phyloP scores from a whole-genome alignment of 2,329 filamentous ascomycete species.

The Thielaviopsis punctulata region DNA sequence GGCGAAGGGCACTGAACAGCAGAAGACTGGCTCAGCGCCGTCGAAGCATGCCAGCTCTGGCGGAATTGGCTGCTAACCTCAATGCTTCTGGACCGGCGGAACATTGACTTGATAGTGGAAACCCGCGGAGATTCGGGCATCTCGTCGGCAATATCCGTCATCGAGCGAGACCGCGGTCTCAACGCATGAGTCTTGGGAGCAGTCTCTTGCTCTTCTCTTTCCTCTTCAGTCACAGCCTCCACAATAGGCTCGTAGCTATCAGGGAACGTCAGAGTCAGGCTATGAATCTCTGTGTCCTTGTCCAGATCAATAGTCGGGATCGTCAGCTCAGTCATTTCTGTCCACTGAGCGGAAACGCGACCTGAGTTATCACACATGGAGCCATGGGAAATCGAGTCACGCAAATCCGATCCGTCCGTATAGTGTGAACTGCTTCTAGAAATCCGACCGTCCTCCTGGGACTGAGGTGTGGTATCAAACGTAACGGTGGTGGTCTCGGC shows the following conservation, averaged over 20 bases:
- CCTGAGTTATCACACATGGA: slow-evolving; percentile 7
- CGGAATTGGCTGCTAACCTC: slow-evolving; percentile 7
- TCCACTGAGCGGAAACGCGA: slow-evolving; percentile 10
- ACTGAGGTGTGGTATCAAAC: not conserved
- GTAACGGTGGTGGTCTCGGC: not conserved
- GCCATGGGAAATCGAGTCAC: slow-evolving; percentile 4
- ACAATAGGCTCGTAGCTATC: slow-evolving; percentile 3
- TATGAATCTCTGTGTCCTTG: slow-evolving; percentile 8
- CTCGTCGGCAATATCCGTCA: not conserved
- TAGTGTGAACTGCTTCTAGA: slow-evolving; percentile 11
- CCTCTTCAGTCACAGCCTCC: not conserved
- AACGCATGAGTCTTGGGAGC: not conserved
- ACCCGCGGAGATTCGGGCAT: slow-evolving; percentile 5
- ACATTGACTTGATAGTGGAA: slow-evolving; percentile 9
- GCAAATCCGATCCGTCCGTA: slow-evolving; percentile 4
- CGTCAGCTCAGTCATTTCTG: slow-evolving; percentile 10
- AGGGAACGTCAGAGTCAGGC: slow-evolving; percentile 8
- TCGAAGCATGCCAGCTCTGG: slow-evolving; percentile 8
- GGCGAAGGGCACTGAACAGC: not conserved
- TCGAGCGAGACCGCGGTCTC: slow-evolving; percentile 4
- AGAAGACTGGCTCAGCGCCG: not conserved
- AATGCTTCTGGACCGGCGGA: slow-evolving; percentile 8
- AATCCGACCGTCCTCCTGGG: slow-evolving; percentile 3
- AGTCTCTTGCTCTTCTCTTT: not conserved
- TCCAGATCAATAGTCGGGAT: slow-evolving; percentile 10